Evolutionary conservation across 192 early-diverging fungal genomes (phyloP).

Genomic region (Phycomyces nitens): DNA sequence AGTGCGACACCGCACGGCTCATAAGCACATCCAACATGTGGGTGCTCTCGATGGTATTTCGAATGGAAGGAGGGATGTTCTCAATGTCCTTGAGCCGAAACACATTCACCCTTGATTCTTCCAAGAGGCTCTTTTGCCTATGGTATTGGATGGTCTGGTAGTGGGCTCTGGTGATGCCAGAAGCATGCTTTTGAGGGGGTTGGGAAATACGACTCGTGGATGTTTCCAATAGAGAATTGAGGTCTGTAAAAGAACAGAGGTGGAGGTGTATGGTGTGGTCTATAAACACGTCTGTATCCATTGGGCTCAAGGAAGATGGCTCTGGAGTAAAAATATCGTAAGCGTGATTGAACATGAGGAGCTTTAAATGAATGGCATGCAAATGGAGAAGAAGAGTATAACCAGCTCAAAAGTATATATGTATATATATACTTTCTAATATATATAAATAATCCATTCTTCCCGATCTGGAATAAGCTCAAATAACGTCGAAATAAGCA

Average conservation of each 20-base stretch:
- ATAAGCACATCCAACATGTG: constrained; percentile 18
- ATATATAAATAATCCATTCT: too few species aligned
- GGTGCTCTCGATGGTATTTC: constrained; percentile 10
- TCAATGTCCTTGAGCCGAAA: background rate
- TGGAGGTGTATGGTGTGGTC: background rate
- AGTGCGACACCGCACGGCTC: constrained; percentile 13
- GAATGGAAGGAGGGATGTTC: constrained; percentile 10
- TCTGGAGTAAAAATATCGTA: too few species aligned
- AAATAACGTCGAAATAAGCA: too few species aligned
- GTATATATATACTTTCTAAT: too few species aligned
- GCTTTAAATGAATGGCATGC: too few species aligned
- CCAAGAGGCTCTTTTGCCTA: background rate
- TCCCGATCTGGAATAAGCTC: too few species aligned
- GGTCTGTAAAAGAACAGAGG: background rate
- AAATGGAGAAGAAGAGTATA: too few species aligned
- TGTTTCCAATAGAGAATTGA: background rate
- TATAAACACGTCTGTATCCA: background rate
- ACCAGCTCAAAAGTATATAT: too few species aligned
- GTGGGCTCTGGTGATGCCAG: background rate
- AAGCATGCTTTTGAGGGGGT: background rate
- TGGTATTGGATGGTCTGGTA: background rate
- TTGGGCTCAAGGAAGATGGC: background rate
- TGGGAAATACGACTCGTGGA: background rate
- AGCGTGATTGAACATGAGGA: too few species aligned
- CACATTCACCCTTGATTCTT: background rate